These are phyloP conservation scores for Aspergillus pseudoglaucus DNA, from an alignment of 2,329 filamentous ascomycete genomes.

Conservation along the genomic window DNA sequence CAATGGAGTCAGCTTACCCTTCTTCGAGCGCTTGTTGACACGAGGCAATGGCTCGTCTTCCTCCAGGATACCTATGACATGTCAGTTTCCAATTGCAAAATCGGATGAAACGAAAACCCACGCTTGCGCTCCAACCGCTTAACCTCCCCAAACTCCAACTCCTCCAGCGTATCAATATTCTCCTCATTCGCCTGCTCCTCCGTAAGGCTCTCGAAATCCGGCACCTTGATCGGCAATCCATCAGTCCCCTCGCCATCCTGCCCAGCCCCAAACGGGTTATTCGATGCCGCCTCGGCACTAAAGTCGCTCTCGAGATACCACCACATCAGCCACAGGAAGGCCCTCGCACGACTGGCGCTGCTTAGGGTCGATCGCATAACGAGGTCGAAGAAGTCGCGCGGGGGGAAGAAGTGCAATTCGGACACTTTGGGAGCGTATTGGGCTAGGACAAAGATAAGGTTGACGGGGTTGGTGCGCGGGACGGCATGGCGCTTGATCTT, in stretches of 20 bases:
- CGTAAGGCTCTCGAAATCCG: constrained; percentile 41
- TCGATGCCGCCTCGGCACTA: constrained; percentile 73
- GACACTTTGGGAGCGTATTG: constrained; percentile 86
- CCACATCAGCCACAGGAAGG: constrained; percentile 98
- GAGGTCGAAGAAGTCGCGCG: constrained; percentile 89
- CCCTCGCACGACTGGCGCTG: constrained; percentile 73
- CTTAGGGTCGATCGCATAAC: constrained; percentile 84
- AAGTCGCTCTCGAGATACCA: constrained; percentile 98
- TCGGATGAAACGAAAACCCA: constrained; percentile 15
- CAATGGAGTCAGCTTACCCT: constrained; percentile 21
- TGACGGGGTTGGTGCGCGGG: constrained; percentile 92
- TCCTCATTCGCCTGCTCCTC: constrained; percentile 46
- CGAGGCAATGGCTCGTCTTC: constrained; percentile 43
- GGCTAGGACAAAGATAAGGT: constrained; percentile 90
- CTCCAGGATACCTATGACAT: constrained; percentile 37
- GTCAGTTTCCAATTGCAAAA: constrained; percentile 6
- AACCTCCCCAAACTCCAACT: constrained; percentile 43
- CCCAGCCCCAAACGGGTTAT: constrained; percentile 76
- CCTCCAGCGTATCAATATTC: constrained; percentile 45
- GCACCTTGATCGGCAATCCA: constrained; percentile 42
- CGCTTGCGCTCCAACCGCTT: constrained; percentile 45
- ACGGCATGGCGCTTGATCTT: constrained; percentile 64
- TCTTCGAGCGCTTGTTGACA: constrained; percentile 40
- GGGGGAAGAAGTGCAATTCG: constrained; percentile 79
- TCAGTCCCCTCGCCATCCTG: constrained; percentile 37